Evolutionary conservation across 2,329 filamentous ascomycete genomes (phyloP), one percentile per base, ranked within the genome.

Genomic region (Leptographium wingfieldii): DNA sequence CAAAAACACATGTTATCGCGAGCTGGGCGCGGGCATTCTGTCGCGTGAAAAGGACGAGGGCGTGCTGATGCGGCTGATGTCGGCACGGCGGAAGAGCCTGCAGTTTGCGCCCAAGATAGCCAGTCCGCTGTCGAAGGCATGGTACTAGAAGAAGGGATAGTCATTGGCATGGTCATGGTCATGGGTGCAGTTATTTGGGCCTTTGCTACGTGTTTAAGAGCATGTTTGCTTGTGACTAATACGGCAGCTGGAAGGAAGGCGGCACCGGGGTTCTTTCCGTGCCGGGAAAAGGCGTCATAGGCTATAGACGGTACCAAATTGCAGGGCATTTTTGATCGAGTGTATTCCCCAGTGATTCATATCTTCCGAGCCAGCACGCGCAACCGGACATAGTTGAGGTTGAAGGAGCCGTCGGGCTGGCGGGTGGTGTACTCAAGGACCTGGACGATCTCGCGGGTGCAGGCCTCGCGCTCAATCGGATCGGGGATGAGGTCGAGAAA

Each of bases 101-200:
- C 86, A 89, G 68, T 90, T 85, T 74, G 86, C 86, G 38, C 88
- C 88, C 35, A 87, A 87, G 72, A 74, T 90, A 61, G 85, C 81
- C 22, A 92, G 88, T 70, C 88, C 88, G 2, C 73, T 92, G 65
- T 79, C 82, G 31, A 82, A 77, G 67, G 74, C 77, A 31, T 84
- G 80, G 81, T 72, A 71, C 19, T 53, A 25, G 43, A 11, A 12
- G 19, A 12, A 33, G 14, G 25, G 40, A 31, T 31, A 7, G 31
- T 31, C 31, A 14, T 16, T 14, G 31, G 4, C 10, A 19, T 33
- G 4, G 52, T n/a, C 11, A 22, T 52, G n/a, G 19, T 29, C 12
- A 25, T 27, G 25, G 49, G 29, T 14, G 52, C 2, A 38, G 25
- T 14, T 25, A 19, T 22, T 6, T 25, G 49, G 49, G 33, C 33